Conservation (phyloP, 805 yeast genomes). For the Lipomyces starkeyi region DNA sequence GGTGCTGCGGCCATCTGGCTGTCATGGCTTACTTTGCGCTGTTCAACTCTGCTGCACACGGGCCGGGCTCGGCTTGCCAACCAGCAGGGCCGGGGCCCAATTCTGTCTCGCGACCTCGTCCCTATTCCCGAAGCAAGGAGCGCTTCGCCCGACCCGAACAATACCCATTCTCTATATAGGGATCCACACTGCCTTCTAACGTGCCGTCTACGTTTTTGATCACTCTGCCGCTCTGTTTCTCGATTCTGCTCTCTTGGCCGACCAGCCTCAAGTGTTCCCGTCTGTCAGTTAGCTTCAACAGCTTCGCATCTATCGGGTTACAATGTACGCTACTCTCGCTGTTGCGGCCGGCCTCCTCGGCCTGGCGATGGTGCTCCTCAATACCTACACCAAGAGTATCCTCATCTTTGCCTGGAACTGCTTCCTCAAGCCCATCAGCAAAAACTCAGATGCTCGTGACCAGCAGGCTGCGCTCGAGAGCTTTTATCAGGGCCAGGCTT, state of each 20-base stretch:
- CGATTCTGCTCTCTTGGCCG: not conserved
- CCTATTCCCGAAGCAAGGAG: not conserved
- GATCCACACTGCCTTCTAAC: not conserved
- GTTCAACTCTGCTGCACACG: too few species aligned
- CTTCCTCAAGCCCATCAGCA: constrained; percentile 63
- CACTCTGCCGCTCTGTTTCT: not conserved
- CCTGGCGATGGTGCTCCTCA: constrained; percentile 21
- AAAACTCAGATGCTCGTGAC: constrained; percentile 46
- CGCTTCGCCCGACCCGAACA: not conserved
- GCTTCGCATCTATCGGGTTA: not conserved
- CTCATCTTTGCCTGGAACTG: constrained; percentile 55
- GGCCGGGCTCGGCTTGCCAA: not conserved
- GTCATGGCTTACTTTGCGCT: not conserved
- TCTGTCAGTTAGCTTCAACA: constrained; percentile 3
- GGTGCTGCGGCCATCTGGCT: not conserved
- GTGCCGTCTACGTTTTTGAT: too few species aligned
- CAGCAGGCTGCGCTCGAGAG: constrained; percentile 70
- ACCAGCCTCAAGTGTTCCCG: not conserved
- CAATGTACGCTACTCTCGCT: constrained; percentile 17
- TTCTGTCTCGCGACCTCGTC: not conserved
- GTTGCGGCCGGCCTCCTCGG: constrained; percentile 24
- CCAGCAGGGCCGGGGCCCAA: not conserved
- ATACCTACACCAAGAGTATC: constrained; percentile 22
- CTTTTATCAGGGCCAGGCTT: constrained; percentile 79
- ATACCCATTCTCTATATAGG: not conserved